phyloP scores from a whole-genome alignment of 2,329 filamentous ascomycete species.

The Trichoderma endophyticum region DNA sequence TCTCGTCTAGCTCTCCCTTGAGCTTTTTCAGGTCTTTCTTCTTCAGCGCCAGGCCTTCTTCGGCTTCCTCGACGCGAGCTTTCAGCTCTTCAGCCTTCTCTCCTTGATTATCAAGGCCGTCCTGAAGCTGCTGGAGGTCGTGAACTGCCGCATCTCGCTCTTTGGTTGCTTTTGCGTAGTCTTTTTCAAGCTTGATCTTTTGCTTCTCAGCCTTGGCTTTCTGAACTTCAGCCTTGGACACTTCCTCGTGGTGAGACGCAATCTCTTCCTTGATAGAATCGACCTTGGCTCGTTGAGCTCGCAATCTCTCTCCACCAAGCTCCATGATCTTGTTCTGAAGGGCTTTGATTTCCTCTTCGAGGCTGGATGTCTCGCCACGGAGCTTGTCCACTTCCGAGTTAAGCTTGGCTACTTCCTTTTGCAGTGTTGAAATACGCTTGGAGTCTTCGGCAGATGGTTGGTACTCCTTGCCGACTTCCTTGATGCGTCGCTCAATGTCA shows the following conservation, averaged over 20 bases:
- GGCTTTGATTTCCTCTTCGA: slow-evolving; percentile 88
- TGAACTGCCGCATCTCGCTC: slow-evolving; percentile 69
- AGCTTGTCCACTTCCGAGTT: slow-evolving; percentile 77
- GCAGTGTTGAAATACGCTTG: slow-evolving; percentile 64
- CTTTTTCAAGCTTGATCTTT: slow-evolving; percentile 79
- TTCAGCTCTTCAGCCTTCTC: slow-evolving; percentile 71
- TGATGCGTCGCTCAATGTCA: slow-evolving; percentile 79
- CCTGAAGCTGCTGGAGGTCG: slow-evolving; percentile 75
- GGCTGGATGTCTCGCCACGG: slow-evolving; percentile 77
- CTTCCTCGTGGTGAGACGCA: slow-evolving; percentile 71
- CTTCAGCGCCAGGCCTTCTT: slow-evolving; percentile 72
- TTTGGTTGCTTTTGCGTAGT: slow-evolving; percentile 71
- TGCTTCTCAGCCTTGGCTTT: slow-evolving; percentile 95
- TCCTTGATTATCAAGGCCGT: slow-evolving; percentile 74
- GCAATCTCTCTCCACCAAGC: slow-evolving; percentile 88
- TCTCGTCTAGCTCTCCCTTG: slow-evolving; percentile 84
- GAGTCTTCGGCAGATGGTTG: slow-evolving; percentile 79
- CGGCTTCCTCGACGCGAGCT: slow-evolving; percentile 73
- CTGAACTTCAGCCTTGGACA: slow-evolving; percentile 80
- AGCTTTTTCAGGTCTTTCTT: slow-evolving; percentile 75
- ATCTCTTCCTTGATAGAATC: slow-evolving; percentile 87
- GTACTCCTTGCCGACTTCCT: slow-evolving; percentile 79
- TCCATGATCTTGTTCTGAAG: slow-evolving; percentile 98
- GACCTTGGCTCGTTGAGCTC: slow-evolving; percentile 85
- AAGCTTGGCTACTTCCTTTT: slow-evolving; percentile 73